Evolutionary conservation across 139 green algal genomes (phyloP).

Genomic region (Tetradesmus lagerheimii): DNA sequence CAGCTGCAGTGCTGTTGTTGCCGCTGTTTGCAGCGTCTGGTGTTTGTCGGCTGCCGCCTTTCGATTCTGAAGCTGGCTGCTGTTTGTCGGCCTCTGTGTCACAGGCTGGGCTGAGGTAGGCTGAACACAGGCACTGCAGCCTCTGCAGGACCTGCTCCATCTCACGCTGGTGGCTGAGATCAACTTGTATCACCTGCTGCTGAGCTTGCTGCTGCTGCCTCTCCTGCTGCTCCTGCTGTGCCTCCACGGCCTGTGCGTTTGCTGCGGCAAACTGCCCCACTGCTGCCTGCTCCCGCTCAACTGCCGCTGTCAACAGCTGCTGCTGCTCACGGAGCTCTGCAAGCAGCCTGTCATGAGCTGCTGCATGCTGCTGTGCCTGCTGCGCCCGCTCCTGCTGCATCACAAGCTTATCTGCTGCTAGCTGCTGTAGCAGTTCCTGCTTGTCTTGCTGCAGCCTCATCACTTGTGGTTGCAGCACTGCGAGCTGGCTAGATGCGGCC

Average conservation of each 20-base stretch:
- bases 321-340: background rate
- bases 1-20: conserved; percentile 7
- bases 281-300: background rate
- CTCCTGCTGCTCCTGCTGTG: background rate
- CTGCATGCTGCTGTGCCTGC: conserved; percentile 18
- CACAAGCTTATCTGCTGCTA: background rate
- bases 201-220: conserved; percentile 29
- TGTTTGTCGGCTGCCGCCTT: background rate
- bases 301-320: background rate
- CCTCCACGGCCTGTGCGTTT: background rate
- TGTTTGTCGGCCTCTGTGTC: background rate
- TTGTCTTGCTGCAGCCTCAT: conserved; percentile 26
- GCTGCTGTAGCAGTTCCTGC: background rate
- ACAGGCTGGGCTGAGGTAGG: background rate
- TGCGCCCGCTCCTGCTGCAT: background rate
- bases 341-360: background rate
- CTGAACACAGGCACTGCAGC: conserved; percentile 13
- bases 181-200: conserved; percentile 3
- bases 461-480: background rate
- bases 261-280: background rate
- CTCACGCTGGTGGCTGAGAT: background rate
- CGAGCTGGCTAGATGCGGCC: conserved; percentile 9
- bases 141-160: conserved; percentile 20
- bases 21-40: background rate
- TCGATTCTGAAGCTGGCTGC: background rate